Base-by-base conservation (phyloP, 2,329 filamentous ascomycete species). In the Alternaria triticina region DNA sequence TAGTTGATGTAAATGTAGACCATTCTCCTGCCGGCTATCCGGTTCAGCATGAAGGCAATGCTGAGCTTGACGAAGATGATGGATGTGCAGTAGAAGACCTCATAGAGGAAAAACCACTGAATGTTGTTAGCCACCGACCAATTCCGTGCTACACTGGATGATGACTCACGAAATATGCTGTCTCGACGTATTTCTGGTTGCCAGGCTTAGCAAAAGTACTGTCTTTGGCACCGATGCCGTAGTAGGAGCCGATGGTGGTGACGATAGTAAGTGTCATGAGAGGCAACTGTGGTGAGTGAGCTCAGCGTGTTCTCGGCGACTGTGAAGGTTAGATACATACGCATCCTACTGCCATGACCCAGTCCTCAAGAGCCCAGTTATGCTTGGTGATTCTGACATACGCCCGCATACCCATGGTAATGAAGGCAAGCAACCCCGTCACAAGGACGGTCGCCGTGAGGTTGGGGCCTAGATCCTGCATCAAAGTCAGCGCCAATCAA, bases 81-180 rank as follows among this genome's bases (percentile, higher is more conserved):
- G 8, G 77, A 67, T 5, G 74, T 67, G 67, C 78, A 80, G 57
- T 77, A 80, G 57, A 79, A 78, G 52, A 79, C 64, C 54, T 80
- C 74, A 51, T 77, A 80, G 62, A 80, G 70, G 60, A 79, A 80
- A 68, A 79, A 80, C 68, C 72, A 79, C 77, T 79, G 43, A 5
- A 7, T 20, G 20, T 17, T 6, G 20, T 58, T 33, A 68, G 60
- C 54, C 9, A 25, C 25, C 6, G 22, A 13, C n/a, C 6, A n/a
- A n/a, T 17, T 40, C 17, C 3, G 3, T 9, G 20, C 3, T 46
- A n/a, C 15, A 27, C n/a, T 9, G 25, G 25, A 6, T n/a, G n/a
- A 12, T 68, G 61, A 72, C 71, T 57, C 58, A 65, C 62, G 13
- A 64, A 61, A 22, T 65, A 67, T 44, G 65, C 65, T 12, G 30